phyloP scores from a whole-genome alignment of 129 eudicot genomes.

The Helianthus tuberosus region DNA sequence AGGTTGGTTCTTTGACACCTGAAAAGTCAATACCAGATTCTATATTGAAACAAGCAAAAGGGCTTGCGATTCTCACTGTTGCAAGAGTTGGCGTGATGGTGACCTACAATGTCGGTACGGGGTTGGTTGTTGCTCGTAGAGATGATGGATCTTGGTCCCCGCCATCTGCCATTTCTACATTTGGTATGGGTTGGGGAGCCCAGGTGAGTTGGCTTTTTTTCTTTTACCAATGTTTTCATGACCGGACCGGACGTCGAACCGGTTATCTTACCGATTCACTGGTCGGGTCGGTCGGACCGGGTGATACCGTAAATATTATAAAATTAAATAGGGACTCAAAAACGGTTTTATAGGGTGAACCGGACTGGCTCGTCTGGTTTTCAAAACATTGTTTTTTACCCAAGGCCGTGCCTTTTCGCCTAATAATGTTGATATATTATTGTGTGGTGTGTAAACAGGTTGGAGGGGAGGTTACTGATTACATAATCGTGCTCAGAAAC shows the following conservation, averaged over 20 bases:
- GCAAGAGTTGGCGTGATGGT: slow-evolving; percentile 57
- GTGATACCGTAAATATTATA: no score
- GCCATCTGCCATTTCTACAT: slow-evolving; percentile 68
- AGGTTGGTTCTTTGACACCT: slow-evolving; percentile 53
- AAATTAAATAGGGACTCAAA: no score
- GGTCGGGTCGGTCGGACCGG: no score
- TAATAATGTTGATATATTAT: background rate
- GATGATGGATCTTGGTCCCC: slow-evolving; percentile 67
- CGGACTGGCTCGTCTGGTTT: no score
- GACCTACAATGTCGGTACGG: slow-evolving; percentile 62
- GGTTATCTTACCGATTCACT: background rate
- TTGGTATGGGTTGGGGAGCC: slow-evolving; percentile 80
- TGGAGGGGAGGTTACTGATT: slow-evolving; percentile 74
- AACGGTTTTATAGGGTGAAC: no score
- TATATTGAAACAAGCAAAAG: slow-evolving; percentile 59
- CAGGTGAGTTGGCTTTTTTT: slow-evolving; percentile 45
- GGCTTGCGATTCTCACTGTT: slow-evolving; percentile 67
- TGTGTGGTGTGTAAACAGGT: slow-evolving; percentile 38
- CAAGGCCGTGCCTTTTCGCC: no score
- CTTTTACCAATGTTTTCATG: background rate
- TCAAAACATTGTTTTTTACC: no score
- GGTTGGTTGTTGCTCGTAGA: slow-evolving; percentile 63
- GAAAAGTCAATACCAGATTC: slow-evolving; percentile 62
- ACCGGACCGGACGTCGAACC: no score
- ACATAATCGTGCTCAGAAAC: slow-evolving; percentile 61